phyloP scores from a whole-genome alignment of 2,329 filamentous ascomycete species.

The Tolypocladium sp. region DNA sequence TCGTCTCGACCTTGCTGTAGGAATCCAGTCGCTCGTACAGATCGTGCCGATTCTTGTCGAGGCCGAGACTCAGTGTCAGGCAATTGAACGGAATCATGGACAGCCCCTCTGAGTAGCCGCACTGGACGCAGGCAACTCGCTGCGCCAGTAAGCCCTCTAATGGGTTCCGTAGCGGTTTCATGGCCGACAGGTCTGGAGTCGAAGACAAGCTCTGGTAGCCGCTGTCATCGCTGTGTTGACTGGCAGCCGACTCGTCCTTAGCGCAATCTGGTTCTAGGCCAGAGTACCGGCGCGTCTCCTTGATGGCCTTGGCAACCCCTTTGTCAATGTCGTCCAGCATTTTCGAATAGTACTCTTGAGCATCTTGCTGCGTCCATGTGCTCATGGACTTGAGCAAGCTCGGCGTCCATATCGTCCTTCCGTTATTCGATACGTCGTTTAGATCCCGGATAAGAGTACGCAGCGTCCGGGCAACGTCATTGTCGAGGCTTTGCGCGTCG shows the following conservation, averaged over 20 bases:
- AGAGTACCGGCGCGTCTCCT: slow-evolving; percentile 14
- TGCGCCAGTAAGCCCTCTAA: slow-evolving; percentile 83
- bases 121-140: slow-evolving; percentile 76
- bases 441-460: slow-evolving; percentile 60
- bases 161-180: slow-evolving; percentile 54
- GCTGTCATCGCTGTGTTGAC: slow-evolving; percentile 47
- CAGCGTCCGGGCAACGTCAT: slow-evolving; percentile 40
- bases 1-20: slow-evolving; percentile 75
- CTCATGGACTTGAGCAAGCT: slow-evolving; percentile 80
- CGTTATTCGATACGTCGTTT: slow-evolving; percentile 61
- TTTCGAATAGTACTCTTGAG: slow-evolving; percentile 93
- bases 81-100: slow-evolving; percentile 92
- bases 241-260: slow-evolving; percentile 33
- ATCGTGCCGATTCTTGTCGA: slow-evolving; percentile 52
- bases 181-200: slow-evolving; percentile 26
- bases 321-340: slow-evolving; percentile 78
- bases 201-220: slow-evolving; percentile 41
- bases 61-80: slow-evolving; percentile 73
- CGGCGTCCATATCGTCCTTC: slow-evolving; percentile 73
- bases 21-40: slow-evolving; percentile 73
- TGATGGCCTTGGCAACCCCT: slow-evolving; percentile 50
- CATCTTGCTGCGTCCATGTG: slow-evolving; percentile 93
- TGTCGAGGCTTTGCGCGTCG: slow-evolving; percentile 15
- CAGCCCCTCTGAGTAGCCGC: slow-evolving; percentile 79
- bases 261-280: slow-evolving; percentile 30